Conservation (phyloP, 2,329 filamentous ascomycete genomes). For the Ilyonectria mors-panacis region DNA sequence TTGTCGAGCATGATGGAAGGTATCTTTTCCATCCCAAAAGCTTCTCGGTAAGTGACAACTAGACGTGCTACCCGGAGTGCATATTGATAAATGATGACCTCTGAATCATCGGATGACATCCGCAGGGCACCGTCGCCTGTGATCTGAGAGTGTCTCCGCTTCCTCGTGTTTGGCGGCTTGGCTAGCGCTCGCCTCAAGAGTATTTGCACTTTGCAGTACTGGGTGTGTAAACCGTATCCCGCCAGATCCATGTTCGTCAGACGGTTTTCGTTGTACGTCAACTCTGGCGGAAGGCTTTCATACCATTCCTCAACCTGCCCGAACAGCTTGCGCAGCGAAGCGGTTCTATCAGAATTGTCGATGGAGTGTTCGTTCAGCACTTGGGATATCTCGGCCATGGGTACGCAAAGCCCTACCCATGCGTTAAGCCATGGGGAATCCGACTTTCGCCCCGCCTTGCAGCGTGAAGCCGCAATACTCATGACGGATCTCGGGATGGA, state of each 20-base stretch:
- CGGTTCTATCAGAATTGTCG: conserved; percentile 1
- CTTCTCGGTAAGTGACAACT: conserved; percentile 31
- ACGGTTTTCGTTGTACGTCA: conserved; percentile 20
- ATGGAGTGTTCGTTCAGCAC: conserved; percentile 23
- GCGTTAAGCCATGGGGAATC: conserved; percentile 27
- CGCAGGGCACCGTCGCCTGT: background rate
- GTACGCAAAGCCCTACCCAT: conserved; percentile 29
- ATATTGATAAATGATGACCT: conserved; percentile 19
- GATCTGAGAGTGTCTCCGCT: conserved; percentile 19
- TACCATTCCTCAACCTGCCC: conserved; percentile 29
- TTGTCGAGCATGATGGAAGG: conserved; percentile 35
- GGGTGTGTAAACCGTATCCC: conserved; percentile 30
- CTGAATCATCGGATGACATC: background rate
- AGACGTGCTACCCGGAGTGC: conserved; percentile 27
- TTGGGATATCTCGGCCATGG: conserved; percentile 28
- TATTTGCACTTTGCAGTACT: conserved; percentile 32
- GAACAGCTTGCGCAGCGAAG: conserved; percentile 11
- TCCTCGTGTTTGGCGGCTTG: background rate
- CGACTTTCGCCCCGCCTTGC: conserved; percentile 13
- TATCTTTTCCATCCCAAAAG: conserved; percentile 32
- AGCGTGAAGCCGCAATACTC: conserved; percentile 18
- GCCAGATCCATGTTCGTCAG: conserved; percentile 24
- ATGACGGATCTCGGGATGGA: conserved; percentile 27
- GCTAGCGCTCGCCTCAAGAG: conserved; percentile 21
- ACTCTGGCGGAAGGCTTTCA: conserved; percentile 25